phyloP scores from a whole-genome alignment of 2,329 filamentous ascomycete genomes.

The Pseudogymnoascus sp. region DNA sequence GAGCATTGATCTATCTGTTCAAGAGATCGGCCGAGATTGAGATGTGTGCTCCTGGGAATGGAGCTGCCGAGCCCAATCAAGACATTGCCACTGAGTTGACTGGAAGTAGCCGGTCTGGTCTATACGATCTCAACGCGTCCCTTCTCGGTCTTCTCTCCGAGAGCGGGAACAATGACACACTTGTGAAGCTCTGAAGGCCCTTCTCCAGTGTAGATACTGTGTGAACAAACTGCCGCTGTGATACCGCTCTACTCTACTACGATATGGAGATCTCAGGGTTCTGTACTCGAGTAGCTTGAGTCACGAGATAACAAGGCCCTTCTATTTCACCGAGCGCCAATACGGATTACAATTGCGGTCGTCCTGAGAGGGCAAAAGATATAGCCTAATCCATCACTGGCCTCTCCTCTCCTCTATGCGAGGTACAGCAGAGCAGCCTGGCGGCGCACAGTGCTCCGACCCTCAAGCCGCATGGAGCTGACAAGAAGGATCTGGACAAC shows the following conservation, averaged over 20 bases:
- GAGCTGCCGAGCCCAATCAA: not conserved
- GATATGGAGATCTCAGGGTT: not conserved
- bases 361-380: not conserved
- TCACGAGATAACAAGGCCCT: not conserved
- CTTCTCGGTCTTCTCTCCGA: not conserved
- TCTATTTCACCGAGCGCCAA: slow-evolving; percentile 6
- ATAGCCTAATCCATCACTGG: slow-evolving; percentile 1
- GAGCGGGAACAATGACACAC: not conserved
- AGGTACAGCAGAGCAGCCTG: not conserved
- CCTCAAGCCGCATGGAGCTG: not conserved
- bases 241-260: not conserved
- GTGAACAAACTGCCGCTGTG: not conserved
- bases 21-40: not conserved
- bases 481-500: not conserved
- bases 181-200: slow-evolving; percentile 5
- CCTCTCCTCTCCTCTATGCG: not conserved
- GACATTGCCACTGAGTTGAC: not conserved
- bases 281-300: not conserved
- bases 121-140: not conserved
- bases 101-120: not conserved
- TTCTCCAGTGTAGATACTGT: not conserved
- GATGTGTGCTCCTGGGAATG: not conserved
- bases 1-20: not conserved
- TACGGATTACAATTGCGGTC: not conserved
- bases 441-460: not conserved